Evolutionary conservation across 2,329 filamentous ascomycete genomes (phyloP).

Genomic region (Aspergillus aculeatus): DNA sequence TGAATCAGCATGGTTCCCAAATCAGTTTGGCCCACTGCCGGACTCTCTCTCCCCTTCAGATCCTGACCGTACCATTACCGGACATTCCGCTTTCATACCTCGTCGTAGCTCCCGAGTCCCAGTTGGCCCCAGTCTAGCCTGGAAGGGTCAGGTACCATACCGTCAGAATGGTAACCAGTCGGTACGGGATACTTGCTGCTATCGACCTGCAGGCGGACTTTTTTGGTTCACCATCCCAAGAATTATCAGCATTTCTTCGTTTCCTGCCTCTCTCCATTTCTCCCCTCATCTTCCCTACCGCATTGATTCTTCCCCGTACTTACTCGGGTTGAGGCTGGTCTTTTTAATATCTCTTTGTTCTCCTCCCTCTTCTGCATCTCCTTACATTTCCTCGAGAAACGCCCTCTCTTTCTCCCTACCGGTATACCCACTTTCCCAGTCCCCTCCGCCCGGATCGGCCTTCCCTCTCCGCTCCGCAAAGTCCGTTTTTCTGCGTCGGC

Average conservation of each 20-base stretch:
- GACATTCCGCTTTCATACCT: not conserved
- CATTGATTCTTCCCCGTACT: conserved; percentile 2
- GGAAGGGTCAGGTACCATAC: not conserved
- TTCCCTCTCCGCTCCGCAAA: conserved; percentile 19
- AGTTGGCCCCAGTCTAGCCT: not conserved
- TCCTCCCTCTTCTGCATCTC: conserved; percentile 10
- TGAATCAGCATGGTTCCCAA: not conserved
- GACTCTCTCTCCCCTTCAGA: too few species aligned
- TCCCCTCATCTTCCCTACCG: conserved; percentile 4
- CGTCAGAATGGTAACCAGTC: not conserved
- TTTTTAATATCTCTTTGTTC: conserved; percentile 2
- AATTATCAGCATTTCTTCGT: conserved; percentile 7
- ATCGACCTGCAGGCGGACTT: not conserved
- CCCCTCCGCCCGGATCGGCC: conserved; percentile 9
- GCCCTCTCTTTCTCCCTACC: conserved; percentile 1
- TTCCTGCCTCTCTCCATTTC: conserved; percentile 5
- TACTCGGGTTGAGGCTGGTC: not conserved
- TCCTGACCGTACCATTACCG: not conserved
- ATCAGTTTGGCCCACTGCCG: not conserved
- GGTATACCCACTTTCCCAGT: not conserved
- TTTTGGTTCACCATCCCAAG: conserved; percentile 13
- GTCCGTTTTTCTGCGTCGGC: conserved; percentile 20
- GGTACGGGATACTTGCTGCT: not conserved
- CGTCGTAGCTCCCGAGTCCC: not conserved
- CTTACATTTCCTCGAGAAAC: not conserved